A percentile compares a stretch with the other conserved stretches of the same genome.
These are phyloP conservation scores for Gonium pectorale DNA, from an alignment of 139 green algal species.

Conservation along the genomic window DNA sequence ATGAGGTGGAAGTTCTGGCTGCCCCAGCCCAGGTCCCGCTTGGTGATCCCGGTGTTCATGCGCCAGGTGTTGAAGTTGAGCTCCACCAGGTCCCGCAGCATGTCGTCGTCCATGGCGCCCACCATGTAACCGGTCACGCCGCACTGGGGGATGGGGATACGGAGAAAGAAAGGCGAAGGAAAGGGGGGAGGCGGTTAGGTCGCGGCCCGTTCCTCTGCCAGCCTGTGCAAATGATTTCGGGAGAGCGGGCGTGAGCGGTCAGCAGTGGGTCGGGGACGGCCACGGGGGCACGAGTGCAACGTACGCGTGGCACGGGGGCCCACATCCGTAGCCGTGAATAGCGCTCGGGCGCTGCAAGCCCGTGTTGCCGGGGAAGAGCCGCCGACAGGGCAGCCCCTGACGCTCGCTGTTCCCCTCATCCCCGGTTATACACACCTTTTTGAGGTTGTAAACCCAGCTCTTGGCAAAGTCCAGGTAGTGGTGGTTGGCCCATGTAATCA, in stretches of 20 bases:
- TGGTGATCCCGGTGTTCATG: constrained; percentile 62
- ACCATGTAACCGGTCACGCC: constrained; percentile 66
- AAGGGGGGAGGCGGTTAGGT: background rate
- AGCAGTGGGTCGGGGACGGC: too few relatives aligned
- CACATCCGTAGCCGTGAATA: too few relatives aligned
- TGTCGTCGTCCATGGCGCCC: constrained; percentile 88
- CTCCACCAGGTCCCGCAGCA: constrained; percentile 73
- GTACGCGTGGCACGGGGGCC: too few relatives aligned
- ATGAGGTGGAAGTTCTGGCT: constrained; percentile 62
- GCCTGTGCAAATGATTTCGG: too few relatives aligned
- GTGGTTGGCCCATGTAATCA: constrained; percentile 94
- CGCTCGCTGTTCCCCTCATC: background rate
- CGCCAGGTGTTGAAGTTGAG: constrained; percentile 48
- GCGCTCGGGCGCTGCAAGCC: too few relatives aligned
- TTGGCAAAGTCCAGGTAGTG: constrained; percentile 90
- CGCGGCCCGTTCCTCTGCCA: background rate
- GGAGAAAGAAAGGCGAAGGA: background rate
- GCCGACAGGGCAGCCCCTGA: too few relatives aligned
- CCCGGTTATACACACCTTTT: constrained; percentile 32
- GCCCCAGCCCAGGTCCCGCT: constrained; percentile 61
- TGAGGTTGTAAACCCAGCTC: constrained; percentile 89
- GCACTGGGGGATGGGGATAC: background rate
- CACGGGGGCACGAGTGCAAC: too few relatives aligned
- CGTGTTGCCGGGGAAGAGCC: too few relatives aligned
- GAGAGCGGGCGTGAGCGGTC: too few relatives aligned